Conservation (phyloP, 441 rosid genomes). For the Brassica balearica region DNA sequence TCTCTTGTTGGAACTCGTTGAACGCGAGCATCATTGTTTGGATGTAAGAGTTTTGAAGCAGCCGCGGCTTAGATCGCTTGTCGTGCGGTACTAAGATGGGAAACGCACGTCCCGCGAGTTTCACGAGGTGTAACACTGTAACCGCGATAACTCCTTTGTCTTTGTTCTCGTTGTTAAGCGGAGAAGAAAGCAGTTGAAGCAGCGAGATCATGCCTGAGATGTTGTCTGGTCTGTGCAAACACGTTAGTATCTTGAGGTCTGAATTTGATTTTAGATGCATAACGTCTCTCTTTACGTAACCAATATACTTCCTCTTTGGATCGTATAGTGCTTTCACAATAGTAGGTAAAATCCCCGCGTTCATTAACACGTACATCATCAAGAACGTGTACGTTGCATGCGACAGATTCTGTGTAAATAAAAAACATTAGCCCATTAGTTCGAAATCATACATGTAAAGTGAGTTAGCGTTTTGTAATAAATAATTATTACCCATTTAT, state of each 20-base stretch:
- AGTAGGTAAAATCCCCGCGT: slow-evolving; percentile 46
- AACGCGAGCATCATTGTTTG: slow-evolving; percentile 51
- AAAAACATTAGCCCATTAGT: neutral
- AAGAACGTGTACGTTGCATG: slow-evolving; percentile 32
- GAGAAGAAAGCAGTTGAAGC: slow-evolving; percentile 38
- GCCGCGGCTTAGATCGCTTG: slow-evolving; percentile 18
- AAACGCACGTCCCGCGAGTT: slow-evolving; percentile 48
- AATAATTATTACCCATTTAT: neutral
- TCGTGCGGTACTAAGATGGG: slow-evolving; percentile 55
- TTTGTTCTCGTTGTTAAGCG: slow-evolving; percentile 32
- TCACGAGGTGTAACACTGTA: slow-evolving; percentile 50
- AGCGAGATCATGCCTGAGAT: slow-evolving; percentile 50
- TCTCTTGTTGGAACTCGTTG: slow-evolving; percentile 43
- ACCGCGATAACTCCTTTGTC: slow-evolving; percentile 42
- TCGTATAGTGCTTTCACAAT: slow-evolving; percentile 47
- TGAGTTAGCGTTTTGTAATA: neutral
- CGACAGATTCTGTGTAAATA: slow-evolving; percentile 6
- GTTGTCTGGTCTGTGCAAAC: slow-evolving; percentile 56
- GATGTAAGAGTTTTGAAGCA: slow-evolving; percentile 34
- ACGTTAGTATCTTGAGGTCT: slow-evolving; percentile 51
- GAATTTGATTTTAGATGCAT: slow-evolving; percentile 41
- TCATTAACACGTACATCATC: slow-evolving; percentile 36
- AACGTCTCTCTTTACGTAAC: slow-evolving; percentile 50
- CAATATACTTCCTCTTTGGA: slow-evolving; percentile 53
- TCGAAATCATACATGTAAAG: neutral